Conservation (phyloP, 306 rosid genomes). For the Begonia masoniana region DNA sequence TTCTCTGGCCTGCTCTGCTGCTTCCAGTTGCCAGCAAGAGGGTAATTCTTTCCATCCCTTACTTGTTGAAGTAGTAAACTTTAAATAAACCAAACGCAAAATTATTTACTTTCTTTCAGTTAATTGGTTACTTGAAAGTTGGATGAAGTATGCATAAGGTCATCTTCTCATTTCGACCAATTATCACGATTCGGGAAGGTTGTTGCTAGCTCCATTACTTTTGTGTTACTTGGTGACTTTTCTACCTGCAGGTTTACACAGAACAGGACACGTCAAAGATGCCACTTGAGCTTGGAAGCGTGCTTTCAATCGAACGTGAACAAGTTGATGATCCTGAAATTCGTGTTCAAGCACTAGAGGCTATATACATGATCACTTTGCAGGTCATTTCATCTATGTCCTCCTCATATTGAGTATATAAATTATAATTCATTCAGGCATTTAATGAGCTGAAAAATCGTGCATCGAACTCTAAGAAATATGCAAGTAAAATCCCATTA, state of each 20-base stretch:
- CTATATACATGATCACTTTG: conserved; percentile 69
- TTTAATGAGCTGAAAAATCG: too few species aligned
- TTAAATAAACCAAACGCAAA: too few species aligned
- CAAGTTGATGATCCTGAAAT: conserved; percentile 64
- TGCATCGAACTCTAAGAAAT: too few species aligned
- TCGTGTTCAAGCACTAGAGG: conserved; percentile 73
- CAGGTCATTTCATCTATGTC: conserved; percentile 29
- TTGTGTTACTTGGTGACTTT: conserved; percentile 1
- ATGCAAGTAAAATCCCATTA: too few species aligned
- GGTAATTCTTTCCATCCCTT: conserved; percentile 25
- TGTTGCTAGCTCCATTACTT: too few species aligned
- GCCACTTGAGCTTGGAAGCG: conserved; percentile 89
- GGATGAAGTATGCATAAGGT: too few species aligned
- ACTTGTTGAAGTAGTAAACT: background rate
- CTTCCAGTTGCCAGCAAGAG: conserved; percentile 90
- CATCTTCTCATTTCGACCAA: background rate
- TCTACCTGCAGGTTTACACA: conserved; percentile 40
- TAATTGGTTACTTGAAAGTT: too few species aligned
- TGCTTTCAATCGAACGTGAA: conserved; percentile 86
- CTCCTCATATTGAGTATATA: background rate
- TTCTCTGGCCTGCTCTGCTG: conserved; percentile 97
- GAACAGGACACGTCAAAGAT: conserved; percentile 70
- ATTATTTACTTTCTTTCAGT: too few species aligned
- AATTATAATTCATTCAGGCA: too few species aligned
- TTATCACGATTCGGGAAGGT: too few species aligned